Percentiles rank a stretch among this genome's conserved stretches.
These are phyloP conservation scores for Porodaedalea pini DNA, from an alignment of 1,284 basidiomycete genomes.

Conservation along the genomic window DNA sequence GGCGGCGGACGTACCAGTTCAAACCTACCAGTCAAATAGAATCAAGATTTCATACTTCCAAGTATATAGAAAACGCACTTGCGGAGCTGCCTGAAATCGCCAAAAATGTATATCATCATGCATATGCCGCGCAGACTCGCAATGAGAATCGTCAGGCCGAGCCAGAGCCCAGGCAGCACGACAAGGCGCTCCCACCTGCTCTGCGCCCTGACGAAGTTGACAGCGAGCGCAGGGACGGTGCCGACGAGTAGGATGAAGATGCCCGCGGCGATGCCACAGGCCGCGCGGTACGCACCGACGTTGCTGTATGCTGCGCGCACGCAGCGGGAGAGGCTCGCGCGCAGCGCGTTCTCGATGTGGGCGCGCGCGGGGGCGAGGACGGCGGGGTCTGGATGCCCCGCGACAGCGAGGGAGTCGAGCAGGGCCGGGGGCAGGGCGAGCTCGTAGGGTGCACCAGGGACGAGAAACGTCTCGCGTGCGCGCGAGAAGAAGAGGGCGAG, in stretches of 20 bases:
- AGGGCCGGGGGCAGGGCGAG: constrained; percentile 64
- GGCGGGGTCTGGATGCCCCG: constrained; percentile 55
- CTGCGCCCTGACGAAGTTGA: constrained; percentile 42
- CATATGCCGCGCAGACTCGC: constrained; percentile 61
- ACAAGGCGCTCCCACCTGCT: constrained; percentile 55
- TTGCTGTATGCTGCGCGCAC: constrained; percentile 68
- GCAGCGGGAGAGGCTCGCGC: constrained; percentile 62
- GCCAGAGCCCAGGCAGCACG: constrained; percentile 64
- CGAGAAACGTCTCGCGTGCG: constrained; percentile 74
- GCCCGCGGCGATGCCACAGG: constrained; percentile 66
- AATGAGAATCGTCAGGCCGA: constrained; percentile 60
- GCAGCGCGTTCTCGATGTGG: constrained; percentile 56
- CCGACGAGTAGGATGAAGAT: constrained; percentile 42
- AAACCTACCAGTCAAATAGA: constrained; percentile 34
- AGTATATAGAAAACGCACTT: constrained; percentile 30
- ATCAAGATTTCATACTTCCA: neutral
- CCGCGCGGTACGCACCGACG: constrained; percentile 66
- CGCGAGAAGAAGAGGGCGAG: constrained; percentile 70
- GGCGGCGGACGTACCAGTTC: constrained; percentile 60
- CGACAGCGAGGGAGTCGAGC: constrained; percentile 50
- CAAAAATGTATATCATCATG: constrained; percentile 75
- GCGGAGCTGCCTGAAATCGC: constrained; percentile 73
- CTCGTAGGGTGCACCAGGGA: constrained; percentile 63
- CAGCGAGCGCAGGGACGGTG: constrained; percentile 47
- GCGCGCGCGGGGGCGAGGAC: constrained; percentile 56